Percentiles rank a stretch among this genome's conserved stretches.
These are phyloP conservation scores for Amanita muscaria DNA, from an alignment of 768 basidiomycete genomes.

Conservation along the genomic window DNA sequence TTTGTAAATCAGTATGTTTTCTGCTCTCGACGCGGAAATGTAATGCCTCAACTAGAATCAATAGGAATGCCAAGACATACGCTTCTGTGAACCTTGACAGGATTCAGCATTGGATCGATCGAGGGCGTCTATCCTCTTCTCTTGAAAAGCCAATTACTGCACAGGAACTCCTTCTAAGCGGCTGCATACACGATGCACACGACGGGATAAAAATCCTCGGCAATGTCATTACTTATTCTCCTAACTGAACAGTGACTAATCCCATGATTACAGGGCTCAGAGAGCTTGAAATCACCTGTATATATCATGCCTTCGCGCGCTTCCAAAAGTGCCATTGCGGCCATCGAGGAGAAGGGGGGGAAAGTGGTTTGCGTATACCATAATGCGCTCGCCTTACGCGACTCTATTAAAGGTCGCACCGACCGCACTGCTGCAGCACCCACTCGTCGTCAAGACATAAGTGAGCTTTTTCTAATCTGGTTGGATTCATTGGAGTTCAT, in stretches of 20 bases:
- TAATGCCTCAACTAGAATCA: not conserved
- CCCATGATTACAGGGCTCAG: constrained; percentile 46
- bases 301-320: constrained; percentile 80
- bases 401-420: constrained; percentile 62
- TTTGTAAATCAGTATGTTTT: constrained; percentile 81
- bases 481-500: constrained; percentile 5
- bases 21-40: not conserved
- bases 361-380: constrained; percentile 86
- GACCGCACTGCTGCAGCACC: constrained; percentile 73
- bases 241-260: constrained; percentile 2
- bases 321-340: constrained; percentile 76
- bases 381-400: constrained; percentile 76
- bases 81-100: constrained; percentile 82
- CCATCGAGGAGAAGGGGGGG: constrained; percentile 77
- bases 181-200: constrained; percentile 80
- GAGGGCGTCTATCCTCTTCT: constrained; percentile 70
- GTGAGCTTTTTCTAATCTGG: constrained; percentile 38
- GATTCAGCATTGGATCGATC: constrained; percentile 86
- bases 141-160: constrained; percentile 84
- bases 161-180: constrained; percentile 72
- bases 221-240: constrained; percentile 41
- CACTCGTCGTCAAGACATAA: constrained; percentile 76
- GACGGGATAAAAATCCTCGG: constrained; percentile 91
- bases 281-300: constrained; percentile 59
- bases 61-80: constrained; percentile 66